phyloP scores from a whole-genome alignment of 2,329 filamentous ascomycete genomes.

The Metarhizium album region DNA sequence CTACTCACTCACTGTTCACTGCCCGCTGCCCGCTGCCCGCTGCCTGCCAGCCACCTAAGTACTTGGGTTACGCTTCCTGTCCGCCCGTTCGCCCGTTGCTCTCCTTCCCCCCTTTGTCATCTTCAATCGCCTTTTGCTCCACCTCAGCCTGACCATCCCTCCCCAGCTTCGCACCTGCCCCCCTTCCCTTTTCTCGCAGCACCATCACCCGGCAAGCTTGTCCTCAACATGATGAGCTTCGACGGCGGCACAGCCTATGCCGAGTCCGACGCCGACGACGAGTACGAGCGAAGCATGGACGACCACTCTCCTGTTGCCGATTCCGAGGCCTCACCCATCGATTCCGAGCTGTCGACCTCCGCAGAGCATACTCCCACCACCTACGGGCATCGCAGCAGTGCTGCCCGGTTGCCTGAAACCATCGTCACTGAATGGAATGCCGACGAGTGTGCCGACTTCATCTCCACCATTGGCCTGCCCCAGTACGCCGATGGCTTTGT shows the following conservation, averaged over 20 bases:
- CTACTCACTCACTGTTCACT: too few species aligned
- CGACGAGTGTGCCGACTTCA: constrained; percentile 84
- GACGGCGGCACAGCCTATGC: constrained; percentile 60
- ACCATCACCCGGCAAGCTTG: not conserved
- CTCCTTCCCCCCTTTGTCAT: constrained; percentile 4
- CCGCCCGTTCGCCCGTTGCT: too few species aligned
- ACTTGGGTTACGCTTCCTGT: too few species aligned
- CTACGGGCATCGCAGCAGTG: constrained; percentile 55
- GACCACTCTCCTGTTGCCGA: constrained; percentile 59
- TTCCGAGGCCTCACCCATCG: constrained; percentile 59
- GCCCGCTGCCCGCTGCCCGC: too few species aligned
- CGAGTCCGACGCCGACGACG: constrained; percentile 73
- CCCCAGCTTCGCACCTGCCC: not conserved
- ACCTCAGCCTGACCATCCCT: constrained; percentile 1
- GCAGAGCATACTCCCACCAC: constrained; percentile 72
- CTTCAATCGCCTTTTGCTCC: constrained; percentile 3
- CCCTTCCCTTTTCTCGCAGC: not conserved
- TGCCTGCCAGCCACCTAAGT: too few species aligned
- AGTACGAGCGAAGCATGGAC: constrained; percentile 65
- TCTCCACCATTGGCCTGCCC: constrained; percentile 64
- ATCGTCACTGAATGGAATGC: constrained; percentile 72
- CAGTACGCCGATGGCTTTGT: constrained; percentile 78
- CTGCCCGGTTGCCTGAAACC: constrained; percentile 59
- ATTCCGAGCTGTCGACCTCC: constrained; percentile 58
- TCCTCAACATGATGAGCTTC: constrained; percentile 42